Base-by-base conservation (phyloP, 352 stramenopile genomes). In the Phytophthora podocarpi region DNA sequence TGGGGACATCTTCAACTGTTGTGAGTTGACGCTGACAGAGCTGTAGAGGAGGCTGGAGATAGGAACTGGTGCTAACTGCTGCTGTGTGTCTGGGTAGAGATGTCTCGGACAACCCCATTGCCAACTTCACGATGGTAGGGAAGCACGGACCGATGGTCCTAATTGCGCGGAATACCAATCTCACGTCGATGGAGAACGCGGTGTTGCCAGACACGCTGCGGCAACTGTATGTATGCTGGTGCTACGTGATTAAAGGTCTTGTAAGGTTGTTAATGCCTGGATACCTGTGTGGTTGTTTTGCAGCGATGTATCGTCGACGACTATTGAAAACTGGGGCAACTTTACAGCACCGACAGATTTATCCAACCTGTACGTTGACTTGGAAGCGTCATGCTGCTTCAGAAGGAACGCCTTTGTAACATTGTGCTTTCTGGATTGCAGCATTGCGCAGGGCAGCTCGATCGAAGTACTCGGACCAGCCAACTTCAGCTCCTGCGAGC, bases 61-160 rank as follows among this genome's bases (percentile, higher is more conserved):
- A n/a, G n/a, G n/a, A n/a, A n/a, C n/a, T n/a, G n/a, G n/a, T 39
- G 23, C 0, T 31, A 2, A 28, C 11, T 26, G 0, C n/a, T 49
- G 20, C 24, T 48, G 26, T 6, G 18, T 35, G 4, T 48, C 21
- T 39, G 13, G 2, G 8, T 37, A 76, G 67, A 27, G 47, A 69
- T 55, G 63, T 72, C 3, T 76, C 67, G 4, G 37, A 65, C 34
- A 76, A 76, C 31, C 58, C 58, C 2, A 76, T 76, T 41, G 27
- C 35, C n/a, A 56, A 59, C 15, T 59, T 76, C 10, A 55, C 63
- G 15, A 26, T 42, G 4, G 13, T 39, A 12, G 59, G 57, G 21
- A 70, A 76, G 34, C 10, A 53, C 16, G 67, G 67, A 11, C 67
- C 63, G 0, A 50, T 36, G 15, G 32, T 32, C 12, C 57, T 76